A percentile compares a stretch with the other conserved stretches of the same genome.
Conservation (phyloP, 495 filamentous ascomycete species). For the Talaromyces adpressus region DNA sequence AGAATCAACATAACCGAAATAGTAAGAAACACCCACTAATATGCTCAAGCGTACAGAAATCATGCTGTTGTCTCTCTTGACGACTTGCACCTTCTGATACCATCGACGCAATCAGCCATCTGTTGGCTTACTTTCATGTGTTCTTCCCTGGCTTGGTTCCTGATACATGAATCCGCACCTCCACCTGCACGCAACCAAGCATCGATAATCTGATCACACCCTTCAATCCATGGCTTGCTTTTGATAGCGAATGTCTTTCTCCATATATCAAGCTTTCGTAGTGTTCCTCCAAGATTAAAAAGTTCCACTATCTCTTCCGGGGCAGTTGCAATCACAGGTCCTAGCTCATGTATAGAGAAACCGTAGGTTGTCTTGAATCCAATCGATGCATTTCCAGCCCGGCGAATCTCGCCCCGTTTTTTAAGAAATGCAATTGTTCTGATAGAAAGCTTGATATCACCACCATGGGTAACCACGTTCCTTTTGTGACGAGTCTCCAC, state of each 20-base stretch:
- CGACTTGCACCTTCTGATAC: too few relatives aligned
- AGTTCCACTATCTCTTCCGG: conserved; percentile 4
- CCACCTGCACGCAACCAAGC: conserved; percentile 2
- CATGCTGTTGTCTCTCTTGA: too few relatives aligned
- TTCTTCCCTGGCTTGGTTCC: too few relatives aligned
- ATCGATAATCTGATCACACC: neutral
- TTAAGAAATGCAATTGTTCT: neutral
- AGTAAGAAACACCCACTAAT: too few relatives aligned
- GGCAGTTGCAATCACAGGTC: neutral
- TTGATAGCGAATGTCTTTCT: neutral
- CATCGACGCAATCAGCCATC: too few relatives aligned
- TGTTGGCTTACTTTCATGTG: too few relatives aligned
- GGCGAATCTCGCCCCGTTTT: neutral
- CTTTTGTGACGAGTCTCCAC: neutral
- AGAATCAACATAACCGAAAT: too few relatives aligned
- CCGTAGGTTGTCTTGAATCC: conserved; percentile 2
- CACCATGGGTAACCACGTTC: neutral
- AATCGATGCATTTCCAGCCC: conserved; percentile 2
- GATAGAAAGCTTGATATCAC: neutral
- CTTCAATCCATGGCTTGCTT: neutral
- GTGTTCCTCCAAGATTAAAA: neutral
- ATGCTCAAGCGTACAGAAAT: too few relatives aligned
- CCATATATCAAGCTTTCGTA: neutral
- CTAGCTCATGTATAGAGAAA: neutral
- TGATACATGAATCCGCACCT: too few relatives aligned